A percentile compares a stretch with the other conserved stretches of the same genome.
phyloP scores from a whole-genome alignment of 495 filamentous ascomycete genomes.

The Choiromyces venosus region DNA sequence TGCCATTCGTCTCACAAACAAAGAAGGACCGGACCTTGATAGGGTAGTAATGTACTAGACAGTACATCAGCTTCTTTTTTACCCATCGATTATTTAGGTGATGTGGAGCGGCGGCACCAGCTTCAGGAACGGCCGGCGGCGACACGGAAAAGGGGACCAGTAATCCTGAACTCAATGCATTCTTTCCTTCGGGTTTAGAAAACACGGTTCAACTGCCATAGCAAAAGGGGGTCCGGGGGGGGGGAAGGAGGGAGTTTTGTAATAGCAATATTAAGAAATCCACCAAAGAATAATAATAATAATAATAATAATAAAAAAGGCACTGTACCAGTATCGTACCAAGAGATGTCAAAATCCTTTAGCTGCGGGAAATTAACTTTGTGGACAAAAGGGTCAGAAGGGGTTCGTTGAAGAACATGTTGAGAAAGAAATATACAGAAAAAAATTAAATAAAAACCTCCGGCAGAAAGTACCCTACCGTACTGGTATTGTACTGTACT shows the following conservation, averaged over 20 bases:
- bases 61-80: background rate
- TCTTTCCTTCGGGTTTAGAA: background rate
- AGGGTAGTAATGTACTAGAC: conserved; percentile 18
- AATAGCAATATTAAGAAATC: background rate
- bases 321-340: background rate
- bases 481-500: background rate
- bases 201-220: background rate
- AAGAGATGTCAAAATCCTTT: background rate
- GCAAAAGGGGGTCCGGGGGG: too few species aligned
- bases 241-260: background rate
- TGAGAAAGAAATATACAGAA: background rate
- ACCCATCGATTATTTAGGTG: background rate
- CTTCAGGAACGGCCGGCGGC: background rate
- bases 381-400: background rate
- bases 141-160: background rate
- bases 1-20: conserved; percentile 14
- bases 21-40: conserved; percentile 28
- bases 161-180: background rate
- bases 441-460: background rate
- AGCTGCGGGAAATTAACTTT: background rate
- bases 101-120: background rate
- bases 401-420: background rate
- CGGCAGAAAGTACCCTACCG: background rate
- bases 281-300: background rate
- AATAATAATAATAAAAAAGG: background rate